phyloP scores from a whole-genome alignment of 306 rosid species.

The Prunus mira region DNA sequence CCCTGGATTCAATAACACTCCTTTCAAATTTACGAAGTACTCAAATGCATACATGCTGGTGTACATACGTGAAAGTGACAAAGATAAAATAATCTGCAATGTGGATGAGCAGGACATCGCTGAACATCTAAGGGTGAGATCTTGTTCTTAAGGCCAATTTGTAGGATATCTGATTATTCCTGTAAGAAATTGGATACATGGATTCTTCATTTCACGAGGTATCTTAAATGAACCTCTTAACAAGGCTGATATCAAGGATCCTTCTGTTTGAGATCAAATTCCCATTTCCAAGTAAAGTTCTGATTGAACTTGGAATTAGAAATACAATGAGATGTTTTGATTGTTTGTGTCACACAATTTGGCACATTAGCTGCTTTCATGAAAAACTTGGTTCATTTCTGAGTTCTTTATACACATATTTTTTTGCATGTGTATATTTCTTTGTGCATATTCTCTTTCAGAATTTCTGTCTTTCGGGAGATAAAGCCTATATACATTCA shows the following conservation, averaged over 20 bases:
- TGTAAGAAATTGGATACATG: neutral
- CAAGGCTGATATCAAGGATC: neutral
- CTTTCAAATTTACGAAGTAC: slow-evolving; percentile 92
- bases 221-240: neutral
- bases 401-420: neutral
- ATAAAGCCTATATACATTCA: neutral
- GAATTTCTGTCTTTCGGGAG: neutral
- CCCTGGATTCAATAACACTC: slow-evolving; percentile 98
- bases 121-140: slow-evolving; percentile 90
- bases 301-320: neutral
- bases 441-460: neutral
- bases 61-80: slow-evolving; percentile 96
- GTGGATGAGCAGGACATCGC: slow-evolving; percentile 99
- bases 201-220: neutral
- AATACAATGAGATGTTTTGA: neutral
- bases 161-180: neutral
- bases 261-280: neutral
- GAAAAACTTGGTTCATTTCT: neutral
- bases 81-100: slow-evolving; percentile 90
- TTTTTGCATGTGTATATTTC: neutral
- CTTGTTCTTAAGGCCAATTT: neutral
- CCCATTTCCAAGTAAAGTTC: neutral
- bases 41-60: slow-evolving; percentile 99
- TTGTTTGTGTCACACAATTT: slow-evolving; percentile 5
- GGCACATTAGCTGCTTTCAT: neutral